A percentile compares a stretch with the other conserved stretches of the same genome.
Evolutionary conservation across 2,329 filamentous ascomycete genomes (phyloP).

Genomic region (Shiraia sp.): DNA sequence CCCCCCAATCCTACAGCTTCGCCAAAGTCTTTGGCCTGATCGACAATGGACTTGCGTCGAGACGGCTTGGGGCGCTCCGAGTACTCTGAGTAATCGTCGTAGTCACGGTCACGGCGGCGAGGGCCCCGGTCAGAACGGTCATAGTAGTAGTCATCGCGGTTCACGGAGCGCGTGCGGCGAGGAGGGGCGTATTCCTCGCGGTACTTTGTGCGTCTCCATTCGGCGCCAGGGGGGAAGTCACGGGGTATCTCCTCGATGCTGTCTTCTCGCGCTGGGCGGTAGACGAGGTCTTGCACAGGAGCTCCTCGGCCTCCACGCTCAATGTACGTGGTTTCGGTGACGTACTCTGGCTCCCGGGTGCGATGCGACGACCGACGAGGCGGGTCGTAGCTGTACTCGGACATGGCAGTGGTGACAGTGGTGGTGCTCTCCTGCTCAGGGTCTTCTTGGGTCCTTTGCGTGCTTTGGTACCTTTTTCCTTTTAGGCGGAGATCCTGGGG

Average conservation of each 20-base stretch:
- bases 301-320: constrained; percentile 52
- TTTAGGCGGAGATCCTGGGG: no score
- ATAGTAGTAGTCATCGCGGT: constrained; percentile 56
- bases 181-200: constrained; percentile 56
- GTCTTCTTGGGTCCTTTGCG: constrained; percentile 9
- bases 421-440: constrained; percentile 9
- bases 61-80: constrained; percentile 48
- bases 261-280: constrained; percentile 66
- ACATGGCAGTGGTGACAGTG: constrained; percentile 44
- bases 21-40: constrained; percentile 58
- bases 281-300: constrained; percentile 54
- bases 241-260: constrained; percentile 84
- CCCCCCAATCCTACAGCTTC: constrained; percentile 63
- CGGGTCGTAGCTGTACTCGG: constrained; percentile 54
- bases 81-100: constrained; percentile 53
- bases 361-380: constrained; percentile 49
- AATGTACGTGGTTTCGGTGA: constrained; percentile 56
- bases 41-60: constrained; percentile 62
- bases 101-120: constrained; percentile 51
- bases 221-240: constrained; percentile 72
- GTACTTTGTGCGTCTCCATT: constrained; percentile 51
- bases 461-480: no score
- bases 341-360: constrained; percentile 55
- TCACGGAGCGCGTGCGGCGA: constrained; percentile 67
- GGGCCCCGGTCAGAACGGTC: constrained; percentile 41